Percentiles rank a stretch among this genome's conserved stretches.
Evolutionary conservation across 2,329 filamentous ascomycete species (phyloP).

Genomic region (Sporothrix inflata): DNA sequence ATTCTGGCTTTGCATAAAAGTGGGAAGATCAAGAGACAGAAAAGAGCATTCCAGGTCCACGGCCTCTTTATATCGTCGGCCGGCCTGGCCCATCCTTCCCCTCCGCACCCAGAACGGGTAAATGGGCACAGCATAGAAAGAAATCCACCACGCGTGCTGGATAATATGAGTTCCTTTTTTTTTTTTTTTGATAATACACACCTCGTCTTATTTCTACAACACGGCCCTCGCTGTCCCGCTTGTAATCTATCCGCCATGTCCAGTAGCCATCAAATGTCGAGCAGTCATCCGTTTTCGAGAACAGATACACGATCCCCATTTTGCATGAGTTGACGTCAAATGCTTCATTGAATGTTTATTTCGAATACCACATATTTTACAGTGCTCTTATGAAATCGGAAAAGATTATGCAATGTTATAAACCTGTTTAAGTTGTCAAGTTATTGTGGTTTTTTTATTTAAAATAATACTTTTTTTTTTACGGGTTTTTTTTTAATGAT

Average conservation of each 20-base stretch:
- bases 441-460: too few species aligned
- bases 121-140: background rate
- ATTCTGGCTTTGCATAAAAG: background rate
- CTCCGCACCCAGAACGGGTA: conserved; percentile 24
- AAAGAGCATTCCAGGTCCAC: background rate
- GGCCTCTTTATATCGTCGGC: background rate
- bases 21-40: background rate
- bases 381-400: too few species aligned
- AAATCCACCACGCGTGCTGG: background rate
- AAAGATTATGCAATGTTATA: too few species aligned
- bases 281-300: too few species aligned
- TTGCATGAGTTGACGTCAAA: too few species aligned
- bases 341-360: too few species aligned
- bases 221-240: conserved; percentile 10
- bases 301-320: too few species aligned
- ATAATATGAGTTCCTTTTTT: background rate
- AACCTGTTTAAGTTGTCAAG: too few species aligned
- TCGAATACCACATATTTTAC: too few species aligned
- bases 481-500: too few species aligned
- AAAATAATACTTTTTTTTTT: too few species aligned
- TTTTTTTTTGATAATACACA: background rate
- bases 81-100: conserved; percentile 9
- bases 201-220: background rate
- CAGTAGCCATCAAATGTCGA: background rate
- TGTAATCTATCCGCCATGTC: background rate